Percentiles rank a stretch among this genome's conserved stretches.
Conservation (phyloP, 305 asterid species). For the Fraxinus paxiana region DNA sequence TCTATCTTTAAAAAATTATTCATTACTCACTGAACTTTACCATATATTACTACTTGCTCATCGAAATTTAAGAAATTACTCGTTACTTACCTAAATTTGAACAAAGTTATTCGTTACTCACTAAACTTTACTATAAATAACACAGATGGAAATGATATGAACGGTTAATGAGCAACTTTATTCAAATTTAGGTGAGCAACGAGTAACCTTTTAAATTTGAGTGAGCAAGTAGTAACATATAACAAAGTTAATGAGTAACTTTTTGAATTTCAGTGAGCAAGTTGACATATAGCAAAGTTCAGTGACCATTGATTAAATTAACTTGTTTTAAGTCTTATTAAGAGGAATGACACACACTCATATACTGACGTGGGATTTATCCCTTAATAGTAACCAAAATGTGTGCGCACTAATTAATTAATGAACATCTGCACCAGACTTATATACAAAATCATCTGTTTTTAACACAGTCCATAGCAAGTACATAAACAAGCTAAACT, state of each 20-base stretch:
- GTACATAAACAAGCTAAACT: slow-evolving; percentile 8
- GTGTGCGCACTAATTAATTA: not conserved
- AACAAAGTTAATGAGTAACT: no score
- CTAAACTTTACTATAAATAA: not conserved
- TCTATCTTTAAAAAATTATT: no score
- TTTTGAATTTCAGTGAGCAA: not conserved
- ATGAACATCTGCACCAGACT: slow-evolving; percentile 18
- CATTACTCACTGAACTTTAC: no score
- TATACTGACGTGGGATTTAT: not conserved
- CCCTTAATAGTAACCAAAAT: not conserved
- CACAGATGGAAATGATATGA: not conserved
- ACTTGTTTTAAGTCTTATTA: not conserved
- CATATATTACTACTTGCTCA: no score
- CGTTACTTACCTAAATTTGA: no score
- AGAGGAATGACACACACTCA: not conserved
- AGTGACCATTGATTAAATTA: not conserved
- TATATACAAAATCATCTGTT: slow-evolving; percentile 16
- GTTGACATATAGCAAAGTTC: not conserved
- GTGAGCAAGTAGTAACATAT: no score
- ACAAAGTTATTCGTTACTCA: not conserved
- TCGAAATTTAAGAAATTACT: no score
- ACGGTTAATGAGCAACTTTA: not conserved
- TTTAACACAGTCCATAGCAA: slow-evolving; percentile 19
- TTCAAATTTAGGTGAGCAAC: not conserved
- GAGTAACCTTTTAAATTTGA: no score